phyloP scores from a whole-genome alignment of 371 early-diverging fungal species.

The Apophysomyces trapeziformis region DNA sequence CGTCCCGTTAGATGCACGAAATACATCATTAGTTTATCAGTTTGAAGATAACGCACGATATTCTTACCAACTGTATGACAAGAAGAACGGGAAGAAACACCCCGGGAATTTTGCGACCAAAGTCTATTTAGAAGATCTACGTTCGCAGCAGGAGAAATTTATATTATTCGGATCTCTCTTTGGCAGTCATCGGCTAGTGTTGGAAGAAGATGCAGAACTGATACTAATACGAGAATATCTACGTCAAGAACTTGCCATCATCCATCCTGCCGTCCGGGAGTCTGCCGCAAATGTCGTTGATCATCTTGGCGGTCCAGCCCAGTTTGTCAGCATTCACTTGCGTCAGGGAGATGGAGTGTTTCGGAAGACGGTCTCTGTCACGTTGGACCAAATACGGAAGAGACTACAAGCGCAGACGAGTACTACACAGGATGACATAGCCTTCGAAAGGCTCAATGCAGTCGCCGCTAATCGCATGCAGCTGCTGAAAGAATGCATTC shows the following conservation, averaged over 20 bases:
- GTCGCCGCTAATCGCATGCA: neutral
- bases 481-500: neutral
- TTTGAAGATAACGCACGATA: constrained; percentile 40
- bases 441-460: neutral
- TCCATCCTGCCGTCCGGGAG: constrained; percentile 40
- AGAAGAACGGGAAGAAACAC: constrained; percentile 14
- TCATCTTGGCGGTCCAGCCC: constrained; percentile 44
- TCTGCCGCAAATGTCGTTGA: constrained; percentile 30
- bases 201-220: constrained; percentile 21
- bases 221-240: constrained; percentile 29
- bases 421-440: neutral
- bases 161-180: constrained; percentile 55
- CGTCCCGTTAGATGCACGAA: constrained; percentile 11
- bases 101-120: constrained; percentile 30
- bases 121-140: constrained; percentile 42
- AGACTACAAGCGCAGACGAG: neutral
- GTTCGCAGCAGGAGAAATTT: constrained; percentile 36
- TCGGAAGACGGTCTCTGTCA: constrained; percentile 28
- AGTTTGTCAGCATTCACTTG: constrained; percentile 51
- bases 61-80: constrained; percentile 56
- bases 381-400: constrained; percentile 32
- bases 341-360: constrained; percentile 57
- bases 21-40: constrained; percentile 26
- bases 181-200: constrained; percentile 38
- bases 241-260: constrained; percentile 31